A percentile compares a stretch with the other conserved stretches of the same genome.
phyloP scores from a whole-genome alignment of 2,329 filamentous ascomycete species.

The Fusarium marasasianum region DNA sequence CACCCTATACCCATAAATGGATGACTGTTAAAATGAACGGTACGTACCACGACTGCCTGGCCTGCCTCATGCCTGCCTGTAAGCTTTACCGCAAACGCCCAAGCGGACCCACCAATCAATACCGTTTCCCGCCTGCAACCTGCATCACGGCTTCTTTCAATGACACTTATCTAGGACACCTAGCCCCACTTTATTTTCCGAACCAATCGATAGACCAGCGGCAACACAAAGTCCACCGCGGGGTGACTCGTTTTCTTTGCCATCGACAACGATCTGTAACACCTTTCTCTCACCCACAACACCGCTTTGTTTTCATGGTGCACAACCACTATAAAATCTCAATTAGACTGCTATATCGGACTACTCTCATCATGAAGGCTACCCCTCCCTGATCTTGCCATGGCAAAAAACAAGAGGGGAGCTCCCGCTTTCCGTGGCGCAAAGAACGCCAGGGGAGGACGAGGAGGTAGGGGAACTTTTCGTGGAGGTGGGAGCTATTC shows the following conservation, averaged over 20 bases:
- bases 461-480: constrained; percentile 21
- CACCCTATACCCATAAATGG: constrained; percentile 18
- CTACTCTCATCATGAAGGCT: constrained; percentile 19
- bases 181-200: neutral
- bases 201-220: constrained; percentile 19
- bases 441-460: constrained; percentile 30
- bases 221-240: constrained; percentile 6
- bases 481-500: constrained; percentile 21
- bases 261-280: constrained; percentile 7
- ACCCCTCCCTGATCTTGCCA: neutral
- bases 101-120: neutral
- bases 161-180: constrained; percentile 22
- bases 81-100: neutral
- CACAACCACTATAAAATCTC: neutral
- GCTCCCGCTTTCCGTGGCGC: constrained; percentile 27
- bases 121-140: neutral
- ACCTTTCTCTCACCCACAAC: neutral
- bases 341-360: neutral
- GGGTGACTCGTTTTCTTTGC: constrained; percentile 35
- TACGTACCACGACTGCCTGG: neutral
- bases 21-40: neutral
- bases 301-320: neutral
- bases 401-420: constrained; percentile 42
- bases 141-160: constrained; percentile 4
- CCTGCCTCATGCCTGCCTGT: neutral